phyloP scores from a whole-genome alignment of 2,329 filamentous ascomycete species.

The Plenodomus lindquistii region DNA sequence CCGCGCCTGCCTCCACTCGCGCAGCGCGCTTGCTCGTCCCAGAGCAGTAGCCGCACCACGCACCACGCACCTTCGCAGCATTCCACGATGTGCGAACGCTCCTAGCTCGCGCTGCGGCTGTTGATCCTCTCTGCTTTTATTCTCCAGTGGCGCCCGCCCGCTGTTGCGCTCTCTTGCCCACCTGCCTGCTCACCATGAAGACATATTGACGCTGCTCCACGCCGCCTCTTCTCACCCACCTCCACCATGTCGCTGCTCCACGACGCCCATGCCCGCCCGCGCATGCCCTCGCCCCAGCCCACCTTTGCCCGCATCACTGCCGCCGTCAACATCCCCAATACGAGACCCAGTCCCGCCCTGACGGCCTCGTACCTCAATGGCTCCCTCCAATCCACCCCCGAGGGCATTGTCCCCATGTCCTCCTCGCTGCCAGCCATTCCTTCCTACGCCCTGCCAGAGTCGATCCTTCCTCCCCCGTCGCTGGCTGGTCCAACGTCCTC shows the following conservation, averaged over 20 bases:
- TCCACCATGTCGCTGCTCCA: constrained; percentile 33
- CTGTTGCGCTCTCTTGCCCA: constrained; percentile 20
- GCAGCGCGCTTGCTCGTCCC: constrained; percentile 37
- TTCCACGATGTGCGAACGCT: constrained; percentile 36
- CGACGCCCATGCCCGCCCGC: constrained; percentile 32
- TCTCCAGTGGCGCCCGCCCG: constrained; percentile 28
- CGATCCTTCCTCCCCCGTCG: constrained; percentile 60
- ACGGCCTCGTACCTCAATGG: constrained; percentile 54
- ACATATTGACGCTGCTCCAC: constrained; percentile 17
- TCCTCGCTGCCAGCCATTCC: constrained; percentile 51
- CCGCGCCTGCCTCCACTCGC: constrained; percentile 26
- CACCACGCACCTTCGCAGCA: constrained; percentile 11
- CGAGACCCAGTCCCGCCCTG: constrained; percentile 47
- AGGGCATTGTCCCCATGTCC: constrained; percentile 60
- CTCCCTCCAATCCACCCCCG: constrained; percentile 70
- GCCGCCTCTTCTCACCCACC: constrained; percentile 12
- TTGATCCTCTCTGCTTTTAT: constrained; percentile 34
- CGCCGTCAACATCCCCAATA: constrained; percentile 42
- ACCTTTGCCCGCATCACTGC: constrained; percentile 33
- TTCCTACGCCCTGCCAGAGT: constrained; percentile 73
- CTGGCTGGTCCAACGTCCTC: constrained; percentile 44
- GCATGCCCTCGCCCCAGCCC: constrained; percentile 39
- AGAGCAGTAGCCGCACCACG: constrained; percentile 13
- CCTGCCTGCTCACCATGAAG: constrained; percentile 31
- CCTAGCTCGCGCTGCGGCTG: constrained; percentile 28